These are phyloP conservation scores for Malus sieversii DNA, from an alignment of 306 rosid species.

Conservation along the genomic window DNA sequence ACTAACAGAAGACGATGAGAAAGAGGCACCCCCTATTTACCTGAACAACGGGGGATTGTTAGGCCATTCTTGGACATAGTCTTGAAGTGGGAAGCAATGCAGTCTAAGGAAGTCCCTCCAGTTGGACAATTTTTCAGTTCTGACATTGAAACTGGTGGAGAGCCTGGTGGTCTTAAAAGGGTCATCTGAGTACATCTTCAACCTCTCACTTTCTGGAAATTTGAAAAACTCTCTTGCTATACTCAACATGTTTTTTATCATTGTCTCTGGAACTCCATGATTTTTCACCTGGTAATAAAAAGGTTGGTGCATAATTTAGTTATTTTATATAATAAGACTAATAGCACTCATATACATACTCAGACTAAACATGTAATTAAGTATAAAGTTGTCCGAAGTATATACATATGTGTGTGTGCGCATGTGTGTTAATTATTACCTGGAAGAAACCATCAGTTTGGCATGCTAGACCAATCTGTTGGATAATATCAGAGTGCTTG, in stretches of 20 bases:
- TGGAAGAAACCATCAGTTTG: slow-evolving; percentile 38
- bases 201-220: slow-evolving; percentile 39
- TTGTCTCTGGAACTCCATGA: slow-evolving; percentile 32
- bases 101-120: slow-evolving; percentile 53
- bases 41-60: slow-evolving; percentile 38
- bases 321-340: no score
- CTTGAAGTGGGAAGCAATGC: slow-evolving; percentile 39
- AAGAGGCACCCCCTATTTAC: slow-evolving; percentile 1
- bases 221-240: slow-evolving; percentile 33
- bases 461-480: slow-evolving; percentile 38
- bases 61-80: slow-evolving; percentile 42
- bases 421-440: slow-evolving; percentile 1
- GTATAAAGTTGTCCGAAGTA: no score
- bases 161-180: slow-evolving; percentile 42
- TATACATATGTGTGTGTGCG: no score
- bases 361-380: background rate
- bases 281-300: slow-evolving; percentile 28
- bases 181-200: slow-evolving; percentile 47
- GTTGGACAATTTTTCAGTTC: slow-evolving; percentile 35
- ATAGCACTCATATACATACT: background rate
- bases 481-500: slow-evolving; percentile 18
- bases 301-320: background rate
- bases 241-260: slow-evolving; percentile 1
- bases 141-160: slow-evolving; percentile 46
- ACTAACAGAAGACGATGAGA: background rate